Evolutionary conservation across 2,329 filamentous ascomycete species (phyloP), one percentile per base, ranked within the genome.

Genomic region (Pseudocercospora cruenta): DNA sequence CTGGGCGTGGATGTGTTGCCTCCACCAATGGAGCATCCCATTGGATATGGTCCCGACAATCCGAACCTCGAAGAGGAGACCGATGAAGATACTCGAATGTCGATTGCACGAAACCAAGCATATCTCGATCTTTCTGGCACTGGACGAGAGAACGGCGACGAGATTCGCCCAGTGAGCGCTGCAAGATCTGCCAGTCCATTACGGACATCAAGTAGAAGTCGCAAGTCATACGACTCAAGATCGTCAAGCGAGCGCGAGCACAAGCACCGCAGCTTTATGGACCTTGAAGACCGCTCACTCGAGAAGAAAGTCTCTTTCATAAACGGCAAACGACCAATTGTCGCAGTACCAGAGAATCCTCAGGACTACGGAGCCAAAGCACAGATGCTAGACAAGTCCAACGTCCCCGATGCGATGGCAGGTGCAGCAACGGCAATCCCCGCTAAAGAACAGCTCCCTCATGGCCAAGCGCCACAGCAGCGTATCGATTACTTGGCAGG

Each of bases 401-500:
- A 61, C 49, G 60, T 71, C 5, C 70, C 70, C 3, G 70, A 71
- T 63, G 70, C 61, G 3, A 55, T 71, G 60, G 65, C 63, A 16
- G 69, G 63, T 43, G 69, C 49, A 12, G 68, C 68, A 3, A 67
- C 65, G 21, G 67, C 64, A 21, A 65, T 61, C 33, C 70, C 71
- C 12, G 14, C 47, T 3, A 71, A 67, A 28, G 63, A 66, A 22
- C 68, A 70, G 58, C 60, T 61, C 12, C 66, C 69, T 7, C 55
- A 58, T 21, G 55, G 31, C 16, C 28, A 63, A 45, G 54, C 65
- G 43, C 58, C 70, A 7, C 65, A 69, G 21, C 67, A 70, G 24
- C 78, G 82, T 36, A 78, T 83, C 47, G 82, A 83, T 67, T 80
- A 84, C 70, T 74, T 84, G 19, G 81, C 82, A 12, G 82, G 82